Percentiles rank a stretch among this genome's conserved stretches.
These are phyloP conservation scores for Atalantia buxifolia DNA, from an alignment of 345 rosid species.

Conservation along the genomic window DNA sequence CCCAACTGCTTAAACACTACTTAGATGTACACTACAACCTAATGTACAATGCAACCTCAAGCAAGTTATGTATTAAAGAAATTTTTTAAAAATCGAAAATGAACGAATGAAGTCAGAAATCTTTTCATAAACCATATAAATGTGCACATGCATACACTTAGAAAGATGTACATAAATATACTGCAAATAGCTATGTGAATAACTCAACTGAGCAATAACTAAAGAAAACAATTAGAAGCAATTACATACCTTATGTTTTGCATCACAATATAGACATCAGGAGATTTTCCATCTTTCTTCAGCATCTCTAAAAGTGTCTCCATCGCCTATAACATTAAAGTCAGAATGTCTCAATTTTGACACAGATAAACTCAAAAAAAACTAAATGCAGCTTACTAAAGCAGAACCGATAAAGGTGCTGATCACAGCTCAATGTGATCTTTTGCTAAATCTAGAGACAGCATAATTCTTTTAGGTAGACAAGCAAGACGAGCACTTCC, in stretches of 20 bases:
- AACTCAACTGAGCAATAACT: background rate
- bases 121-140: conserved; percentile 10
- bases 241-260: conserved; percentile 66
- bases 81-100: background rate
- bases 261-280: conserved; percentile 59
- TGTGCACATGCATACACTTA: background rate
- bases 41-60: background rate
- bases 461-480: background rate
- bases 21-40: background rate
- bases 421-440: background rate
- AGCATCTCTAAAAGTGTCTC: conserved; percentile 83
- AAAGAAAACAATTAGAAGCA: background rate
- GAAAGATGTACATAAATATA: background rate
- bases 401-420: background rate
- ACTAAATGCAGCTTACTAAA: background rate
- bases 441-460: background rate
- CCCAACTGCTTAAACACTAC: background rate
- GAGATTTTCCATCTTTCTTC: conserved; percentile 53
- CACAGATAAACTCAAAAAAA: background rate
- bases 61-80: background rate
- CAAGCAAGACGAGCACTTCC: background rate
- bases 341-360: background rate
- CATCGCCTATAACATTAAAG: conserved; percentile 45
- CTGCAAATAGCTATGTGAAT: background rate
- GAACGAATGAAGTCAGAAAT: background rate